Conservation (phyloP, 352 stramenopile genomes). For the Aphanomyces cochlioides region DNA sequence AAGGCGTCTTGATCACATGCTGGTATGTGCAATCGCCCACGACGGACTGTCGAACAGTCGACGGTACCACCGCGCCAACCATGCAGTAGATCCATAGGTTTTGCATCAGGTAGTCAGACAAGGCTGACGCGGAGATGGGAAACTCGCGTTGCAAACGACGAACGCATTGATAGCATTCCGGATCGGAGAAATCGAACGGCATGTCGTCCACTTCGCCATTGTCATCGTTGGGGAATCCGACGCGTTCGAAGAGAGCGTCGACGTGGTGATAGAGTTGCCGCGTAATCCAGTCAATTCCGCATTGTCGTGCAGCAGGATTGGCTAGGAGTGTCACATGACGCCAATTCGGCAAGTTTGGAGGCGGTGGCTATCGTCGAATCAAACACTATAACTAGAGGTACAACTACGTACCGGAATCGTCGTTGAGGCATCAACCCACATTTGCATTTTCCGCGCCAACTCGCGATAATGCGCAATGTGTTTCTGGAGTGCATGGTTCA, state of each 20-base stretch:
- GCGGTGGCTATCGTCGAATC: neutral
- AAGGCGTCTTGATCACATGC: neutral
- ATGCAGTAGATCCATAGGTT: neutral
- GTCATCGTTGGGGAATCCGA: neutral
- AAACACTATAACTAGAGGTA: neutral
- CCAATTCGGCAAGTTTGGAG: neutral
- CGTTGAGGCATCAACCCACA: neutral
- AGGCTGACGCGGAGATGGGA: neutral
- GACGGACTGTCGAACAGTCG: neutral
- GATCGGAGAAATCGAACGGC: neutral
- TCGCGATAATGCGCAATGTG: slow-evolving; percentile 8
- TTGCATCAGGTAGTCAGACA: neutral
- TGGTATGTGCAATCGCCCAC: neutral
- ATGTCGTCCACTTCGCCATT: neutral
- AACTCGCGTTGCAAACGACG: neutral
- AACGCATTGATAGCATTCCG: neutral
- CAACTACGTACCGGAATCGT: neutral
- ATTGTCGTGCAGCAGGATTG: neutral
- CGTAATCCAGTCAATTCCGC: slow-evolving; percentile 22
- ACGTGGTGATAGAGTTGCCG: slow-evolving; percentile 8
- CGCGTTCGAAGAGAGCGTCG: slow-evolving; percentile 7
- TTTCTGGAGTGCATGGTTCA: neutral
- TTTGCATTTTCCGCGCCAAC: neutral
- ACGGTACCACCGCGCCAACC: neutral
- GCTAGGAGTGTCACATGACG: slow-evolving; percentile 8